Conservation (phyloP, 352 stramenopile species). For the Globisporangium megalacanthum region DNA sequence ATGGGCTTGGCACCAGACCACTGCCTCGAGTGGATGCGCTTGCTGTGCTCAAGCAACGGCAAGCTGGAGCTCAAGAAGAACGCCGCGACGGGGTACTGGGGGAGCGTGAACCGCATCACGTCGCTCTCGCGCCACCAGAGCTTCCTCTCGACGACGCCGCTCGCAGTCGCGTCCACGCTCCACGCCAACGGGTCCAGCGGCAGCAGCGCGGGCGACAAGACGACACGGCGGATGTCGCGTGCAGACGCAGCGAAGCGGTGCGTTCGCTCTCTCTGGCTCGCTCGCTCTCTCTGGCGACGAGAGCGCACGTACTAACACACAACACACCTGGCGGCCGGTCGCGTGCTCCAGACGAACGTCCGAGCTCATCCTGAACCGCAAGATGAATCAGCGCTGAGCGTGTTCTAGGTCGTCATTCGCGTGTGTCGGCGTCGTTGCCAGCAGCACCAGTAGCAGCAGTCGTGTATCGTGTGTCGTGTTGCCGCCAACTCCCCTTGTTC, state of each 20-base stretch:
- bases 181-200: constrained; percentile 17
- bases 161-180: constrained; percentile 26
- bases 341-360: constrained; percentile 57
- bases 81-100: constrained; percentile 75
- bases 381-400: constrained; percentile 46
- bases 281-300: too few relatives aligned
- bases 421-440: background rate
- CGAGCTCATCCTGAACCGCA: constrained; percentile 82
- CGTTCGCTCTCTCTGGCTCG: constrained; percentile 6
- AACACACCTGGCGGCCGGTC: background rate
- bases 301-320: background rate
- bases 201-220: constrained; percentile 26
- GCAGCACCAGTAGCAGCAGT: background rate
- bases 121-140: constrained; percentile 82
- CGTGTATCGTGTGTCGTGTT: background rate
- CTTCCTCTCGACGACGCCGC: constrained; percentile 62
- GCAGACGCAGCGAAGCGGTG: constrained; percentile 76
- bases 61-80: constrained; percentile 89
- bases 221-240: constrained; percentile 58
- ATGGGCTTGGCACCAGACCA: constrained; percentile 40
- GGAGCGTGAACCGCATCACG: constrained; percentile 82
- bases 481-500: background rate
- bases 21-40: constrained; percentile 84
- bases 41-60: constrained; percentile 78
- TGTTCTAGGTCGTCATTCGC: background rate